phyloP scores from a whole-genome alignment of 1,284 basidiomycete genomes.

The Trametes versicolor region DNA sequence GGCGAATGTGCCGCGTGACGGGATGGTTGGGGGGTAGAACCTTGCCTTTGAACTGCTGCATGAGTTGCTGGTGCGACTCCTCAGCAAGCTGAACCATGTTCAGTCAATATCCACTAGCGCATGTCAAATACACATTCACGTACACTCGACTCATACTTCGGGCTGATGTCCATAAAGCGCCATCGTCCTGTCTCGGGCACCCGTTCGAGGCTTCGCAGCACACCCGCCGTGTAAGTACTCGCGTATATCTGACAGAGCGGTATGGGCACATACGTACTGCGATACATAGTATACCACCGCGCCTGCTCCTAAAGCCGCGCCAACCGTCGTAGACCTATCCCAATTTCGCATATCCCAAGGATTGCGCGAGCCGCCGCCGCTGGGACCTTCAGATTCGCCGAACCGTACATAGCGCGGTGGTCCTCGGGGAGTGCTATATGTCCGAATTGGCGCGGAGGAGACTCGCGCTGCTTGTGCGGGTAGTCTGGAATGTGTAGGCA shows the following conservation, averaged over 20 bases:
- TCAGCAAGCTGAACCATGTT: constrained; percentile 54
- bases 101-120: not conserved
- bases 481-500: not conserved
- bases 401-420: constrained; percentile 42
- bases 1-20: constrained; percentile 70
- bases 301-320: constrained; percentile 44
- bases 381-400: constrained; percentile 18
- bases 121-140: constrained; percentile 23
- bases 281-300: constrained; percentile 64
- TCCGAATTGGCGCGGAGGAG: not conserved
- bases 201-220: constrained; percentile 69
- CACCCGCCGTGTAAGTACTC: not conserved
- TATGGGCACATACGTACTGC: constrained; percentile 57
- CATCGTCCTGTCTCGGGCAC: constrained; percentile 86
- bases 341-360: constrained; percentile 37
- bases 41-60: constrained; percentile 62
- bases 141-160: constrained; percentile 64
- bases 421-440: constrained; percentile 12
- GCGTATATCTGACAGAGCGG: not conserved
- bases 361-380: constrained; percentile 16
- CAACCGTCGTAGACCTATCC: constrained; percentile 34
- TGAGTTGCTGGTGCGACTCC: constrained; percentile 59
- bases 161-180: constrained; percentile 84
- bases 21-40: constrained; percentile 80
- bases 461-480: not conserved